Evolutionary conservation across 2,329 filamentous ascomycete genomes (phyloP).

Genomic region (Venturia carpophila): DNA sequence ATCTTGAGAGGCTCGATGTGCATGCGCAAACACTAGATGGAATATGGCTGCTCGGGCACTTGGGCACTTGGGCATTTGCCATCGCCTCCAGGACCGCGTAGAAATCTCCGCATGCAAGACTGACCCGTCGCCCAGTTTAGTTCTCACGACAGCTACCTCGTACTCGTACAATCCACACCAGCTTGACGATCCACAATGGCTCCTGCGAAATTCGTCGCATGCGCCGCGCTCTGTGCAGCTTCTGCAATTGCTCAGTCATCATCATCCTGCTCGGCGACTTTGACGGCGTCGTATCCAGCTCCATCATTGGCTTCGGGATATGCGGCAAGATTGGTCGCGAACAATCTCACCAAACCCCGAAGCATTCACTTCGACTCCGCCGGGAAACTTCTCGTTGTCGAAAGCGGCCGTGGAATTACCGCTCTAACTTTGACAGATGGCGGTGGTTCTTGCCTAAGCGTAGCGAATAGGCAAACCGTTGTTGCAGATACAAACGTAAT

Average conservation of each 20-base stretch:
- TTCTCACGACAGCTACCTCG: background rate
- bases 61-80: too few species aligned
- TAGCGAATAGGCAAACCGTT: slow-evolving; percentile 23
- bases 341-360: slow-evolving; percentile 33
- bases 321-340: slow-evolving; percentile 34
- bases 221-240: slow-evolving; percentile 29
- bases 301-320: slow-evolving; percentile 39
- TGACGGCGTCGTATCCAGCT: slow-evolving; percentile 30
- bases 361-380: slow-evolving; percentile 33
- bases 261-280: slow-evolving; percentile 16
- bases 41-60: background rate
- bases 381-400: slow-evolving; percentile 36
- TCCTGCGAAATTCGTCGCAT: background rate
- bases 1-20: background rate
- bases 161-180: background rate
- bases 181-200: background rate
- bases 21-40: background rate
- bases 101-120: background rate
- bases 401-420: slow-evolving; percentile 33
- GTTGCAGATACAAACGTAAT: slow-evolving; percentile 22
- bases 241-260: slow-evolving; percentile 22
- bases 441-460: slow-evolving; percentile 26
- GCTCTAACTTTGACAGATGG: slow-evolving; percentile 32
- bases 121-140: background rate
- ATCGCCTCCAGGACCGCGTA: background rate